Percentiles rank a stretch among this genome's conserved stretches.
phyloP scores from a whole-genome alignment of 345 rosid genomes.

The Populus euphratica region DNA sequence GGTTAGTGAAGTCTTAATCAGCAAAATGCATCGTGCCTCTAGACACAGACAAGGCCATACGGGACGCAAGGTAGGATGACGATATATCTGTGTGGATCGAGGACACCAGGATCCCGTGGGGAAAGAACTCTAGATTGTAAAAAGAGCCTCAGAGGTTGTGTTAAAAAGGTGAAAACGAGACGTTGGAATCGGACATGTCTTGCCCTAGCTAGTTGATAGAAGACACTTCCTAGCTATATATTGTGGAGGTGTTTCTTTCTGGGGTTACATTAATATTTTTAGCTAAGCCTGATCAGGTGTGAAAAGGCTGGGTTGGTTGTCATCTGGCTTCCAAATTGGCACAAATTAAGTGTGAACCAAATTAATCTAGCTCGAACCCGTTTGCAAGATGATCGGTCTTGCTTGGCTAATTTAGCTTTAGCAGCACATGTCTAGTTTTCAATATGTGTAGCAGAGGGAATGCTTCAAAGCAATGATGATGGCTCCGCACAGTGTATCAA shows the following conservation, averaged over 20 bases:
- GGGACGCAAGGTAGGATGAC: not conserved
- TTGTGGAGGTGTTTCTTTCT: not conserved
- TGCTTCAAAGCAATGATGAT: not conserved
- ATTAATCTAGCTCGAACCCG: no score
- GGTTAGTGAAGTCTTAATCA: constrained; percentile 16
- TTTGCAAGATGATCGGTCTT: no score
- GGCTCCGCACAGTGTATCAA: not conserved
- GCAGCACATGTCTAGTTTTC: not conserved
- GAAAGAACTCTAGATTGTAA: not conserved
- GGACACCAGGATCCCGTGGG: not conserved
- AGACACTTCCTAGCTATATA: not conserved
- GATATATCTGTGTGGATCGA: no score
- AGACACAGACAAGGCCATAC: not conserved
- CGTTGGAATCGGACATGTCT: not conserved
- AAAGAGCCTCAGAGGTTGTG: not conserved
- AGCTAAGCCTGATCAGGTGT: no score
- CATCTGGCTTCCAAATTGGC: no score
- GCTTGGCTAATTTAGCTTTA: no score
- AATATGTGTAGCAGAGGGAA: not conserved
- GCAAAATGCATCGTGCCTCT: not conserved
- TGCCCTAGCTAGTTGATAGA: not conserved
- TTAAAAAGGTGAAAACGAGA: not conserved
- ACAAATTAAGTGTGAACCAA: no score
- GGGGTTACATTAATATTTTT: not conserved
- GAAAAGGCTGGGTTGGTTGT: no score